These are phyloP conservation scores for Besnoitia besnoiti DNA, from an alignment of 169 alveolate species.

Conservation along the genomic window DNA sequence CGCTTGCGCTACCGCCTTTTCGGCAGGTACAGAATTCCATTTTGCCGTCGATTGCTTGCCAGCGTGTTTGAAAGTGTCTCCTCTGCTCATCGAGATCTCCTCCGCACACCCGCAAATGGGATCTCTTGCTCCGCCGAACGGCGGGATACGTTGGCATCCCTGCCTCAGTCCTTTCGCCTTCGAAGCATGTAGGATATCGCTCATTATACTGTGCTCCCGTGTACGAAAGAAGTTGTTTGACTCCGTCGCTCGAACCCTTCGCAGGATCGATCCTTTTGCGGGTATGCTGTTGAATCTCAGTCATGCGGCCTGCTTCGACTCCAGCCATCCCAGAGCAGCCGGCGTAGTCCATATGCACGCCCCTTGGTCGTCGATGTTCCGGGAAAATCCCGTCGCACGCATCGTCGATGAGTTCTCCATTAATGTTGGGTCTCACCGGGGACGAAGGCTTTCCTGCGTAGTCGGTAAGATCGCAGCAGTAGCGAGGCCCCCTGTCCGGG, in stretches of 20 bases:
- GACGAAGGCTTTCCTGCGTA: conserved; percentile 24
- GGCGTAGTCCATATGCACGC: neutral
- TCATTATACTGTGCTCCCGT: neutral
- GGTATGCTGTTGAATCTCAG: conserved; percentile 39
- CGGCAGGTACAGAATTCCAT: conserved; percentile 59
- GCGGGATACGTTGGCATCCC: neutral
- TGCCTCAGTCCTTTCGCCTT: neutral
- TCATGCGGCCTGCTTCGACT: conserved; percentile 36
- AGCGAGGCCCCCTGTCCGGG: neutral
- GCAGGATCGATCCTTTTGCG: conserved; percentile 29
- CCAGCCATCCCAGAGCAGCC: conserved; percentile 39
- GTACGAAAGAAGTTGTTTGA: neutral
- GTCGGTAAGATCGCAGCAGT: neutral
- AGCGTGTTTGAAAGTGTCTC: conserved; percentile 59
- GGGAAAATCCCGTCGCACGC: neutral
- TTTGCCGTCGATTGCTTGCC: conserved; percentile 58
- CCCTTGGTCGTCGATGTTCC: conserved; percentile 1
- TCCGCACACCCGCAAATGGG: conserved; percentile 50
- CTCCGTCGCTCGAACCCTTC: neutral
- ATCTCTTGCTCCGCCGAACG: conserved; percentile 9
- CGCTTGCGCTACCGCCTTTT: conserved; percentile 49
- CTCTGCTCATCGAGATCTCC: conserved; percentile 33
- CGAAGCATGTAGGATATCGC: neutral
- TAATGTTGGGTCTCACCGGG: neutral
- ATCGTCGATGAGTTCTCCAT: neutral